phyloP scores from a whole-genome alignment of 306 rosid species.

The Glycine latifolia region DNA sequence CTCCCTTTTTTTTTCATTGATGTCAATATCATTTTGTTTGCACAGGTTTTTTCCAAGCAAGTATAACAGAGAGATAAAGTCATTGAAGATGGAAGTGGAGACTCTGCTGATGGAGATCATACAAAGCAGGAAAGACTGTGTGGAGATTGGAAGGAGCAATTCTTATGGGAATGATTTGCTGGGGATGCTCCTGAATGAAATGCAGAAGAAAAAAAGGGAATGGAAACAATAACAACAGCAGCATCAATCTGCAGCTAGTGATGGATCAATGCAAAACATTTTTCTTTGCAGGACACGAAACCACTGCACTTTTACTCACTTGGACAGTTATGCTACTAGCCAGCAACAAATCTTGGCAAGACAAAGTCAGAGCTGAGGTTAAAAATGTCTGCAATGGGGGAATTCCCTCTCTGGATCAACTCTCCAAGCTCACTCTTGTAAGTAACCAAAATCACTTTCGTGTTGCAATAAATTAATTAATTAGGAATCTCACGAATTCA shows the following conservation, averaged over 20 bases:
- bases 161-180: constrained; percentile 82
- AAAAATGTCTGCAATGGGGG: constrained; percentile 63
- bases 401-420: constrained; percentile 72
- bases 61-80: constrained; percentile 91
- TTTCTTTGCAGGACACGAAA: constrained; percentile 98
- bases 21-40: constrained; percentile 53
- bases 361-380: constrained; percentile 71
- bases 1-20: background rate
- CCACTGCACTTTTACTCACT: constrained; percentile 87
- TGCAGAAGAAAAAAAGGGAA: constrained; percentile 66
- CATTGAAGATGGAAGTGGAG: constrained; percentile 83
- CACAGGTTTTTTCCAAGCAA: constrained; percentile 83
- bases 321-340: constrained; percentile 95
- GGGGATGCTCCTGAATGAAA: constrained; percentile 85
- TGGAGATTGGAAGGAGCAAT: constrained; percentile 83
- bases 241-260: constrained; percentile 66
- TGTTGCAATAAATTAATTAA: too few species aligned
- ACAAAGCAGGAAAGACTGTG: constrained; percentile 80
- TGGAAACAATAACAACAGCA: constrained; percentile 63
- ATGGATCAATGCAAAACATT: constrained; percentile 99
- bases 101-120: constrained; percentile 87
- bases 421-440: constrained; percentile 77
- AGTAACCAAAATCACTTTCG: background rate
- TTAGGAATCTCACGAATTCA: constrained; percentile 56
- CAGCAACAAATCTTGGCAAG: constrained; percentile 78